Conservation (phyloP, 2,329 filamentous ascomycete genomes). For the Diaporthe citrichinensis region DNA sequence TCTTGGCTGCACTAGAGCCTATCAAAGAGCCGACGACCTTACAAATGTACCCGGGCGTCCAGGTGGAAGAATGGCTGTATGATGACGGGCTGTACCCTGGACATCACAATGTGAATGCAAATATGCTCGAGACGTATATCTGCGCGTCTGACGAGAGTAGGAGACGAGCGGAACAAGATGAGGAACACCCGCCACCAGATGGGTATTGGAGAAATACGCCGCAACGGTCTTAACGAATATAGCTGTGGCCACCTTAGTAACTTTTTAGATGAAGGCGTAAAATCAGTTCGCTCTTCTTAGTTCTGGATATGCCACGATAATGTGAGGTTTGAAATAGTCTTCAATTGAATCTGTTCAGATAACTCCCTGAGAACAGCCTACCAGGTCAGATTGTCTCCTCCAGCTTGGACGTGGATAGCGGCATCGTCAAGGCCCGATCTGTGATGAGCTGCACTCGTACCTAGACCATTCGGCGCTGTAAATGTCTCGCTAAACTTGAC, state of each 20-base stretch:
- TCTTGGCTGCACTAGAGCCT: not conserved
- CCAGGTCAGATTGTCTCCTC: too few relatives aligned
- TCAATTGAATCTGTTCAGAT: too few relatives aligned
- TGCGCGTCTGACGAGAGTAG: not conserved
- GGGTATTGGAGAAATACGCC: not conserved
- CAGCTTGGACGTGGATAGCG: too few relatives aligned
- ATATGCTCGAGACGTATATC: not conserved
- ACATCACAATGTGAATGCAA: not conserved
- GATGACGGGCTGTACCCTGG: not conserved
- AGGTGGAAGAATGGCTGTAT: not conserved
- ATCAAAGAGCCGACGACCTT: constrained; percentile 8
- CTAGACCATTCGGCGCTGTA: too few relatives aligned
- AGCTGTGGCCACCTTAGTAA: not conserved
- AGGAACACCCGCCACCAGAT: not conserved
- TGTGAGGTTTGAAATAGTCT: too few relatives aligned
- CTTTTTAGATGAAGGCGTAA: not conserved
- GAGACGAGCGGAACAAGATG: not conserved
- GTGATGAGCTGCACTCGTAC: too few relatives aligned
- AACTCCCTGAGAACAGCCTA: too few relatives aligned
- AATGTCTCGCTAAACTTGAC: too few relatives aligned
- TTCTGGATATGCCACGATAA: too few relatives aligned
- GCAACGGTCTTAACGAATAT: not conserved
- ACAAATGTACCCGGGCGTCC: constrained; percentile 3
- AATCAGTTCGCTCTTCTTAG: not conserved
- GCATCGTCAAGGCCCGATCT: too few relatives aligned